Evolutionary conservation across 2,329 filamentous ascomycete species (phyloP), one percentile per base, ranked within the genome.

Genomic region (Colletotrichum destructivum): DNA sequence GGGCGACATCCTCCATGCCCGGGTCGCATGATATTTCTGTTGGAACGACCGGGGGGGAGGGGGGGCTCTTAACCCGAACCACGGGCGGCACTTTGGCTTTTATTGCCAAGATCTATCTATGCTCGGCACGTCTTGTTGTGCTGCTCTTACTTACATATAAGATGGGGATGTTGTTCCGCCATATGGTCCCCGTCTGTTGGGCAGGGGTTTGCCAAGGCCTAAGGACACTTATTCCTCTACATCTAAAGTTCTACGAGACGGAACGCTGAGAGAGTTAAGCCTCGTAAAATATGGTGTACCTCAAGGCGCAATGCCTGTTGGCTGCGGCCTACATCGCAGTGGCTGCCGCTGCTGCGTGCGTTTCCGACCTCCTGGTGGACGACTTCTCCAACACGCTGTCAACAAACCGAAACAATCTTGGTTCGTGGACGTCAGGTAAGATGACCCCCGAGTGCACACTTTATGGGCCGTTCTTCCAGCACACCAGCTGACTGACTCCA

Each of bases 391-490:
- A 75, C 42, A 81, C 80, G 0, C 80, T 76, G 59, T 75, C 78
- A 7, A 79, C 73, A 21, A 78, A 79, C 66, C 75, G 74, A 59
- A 82, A 83, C 74, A 79, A 76, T 55, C 75, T 82, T 4, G 78
- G 77, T 4, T 76, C 78, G 60, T 82, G 77, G 75, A 82, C 81
- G 23, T 81, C 79, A 75, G 81, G 81, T 82, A 72, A 73, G 78
- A 11, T 3, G 35, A 74, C 31, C 21, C 44, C 63, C 11, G 21
- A 46, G 68, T 31, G 44, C 40, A 18, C 21, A 31, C 2, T 54
- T 64, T 21, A 23, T 9, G 16, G 23, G 40, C 12, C 21, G 16
- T 49, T 63, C 15, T 42, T n/a, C n/a, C 3, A 54, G 42, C 15
- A 55, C 21, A 26, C 68, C 23, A 38, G 42, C 44, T 75, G 51